Evolutionary conservation across 1,139 yeast genomes (phyloP).

Genomic region (Yamadazyma friedrichii): DNA sequence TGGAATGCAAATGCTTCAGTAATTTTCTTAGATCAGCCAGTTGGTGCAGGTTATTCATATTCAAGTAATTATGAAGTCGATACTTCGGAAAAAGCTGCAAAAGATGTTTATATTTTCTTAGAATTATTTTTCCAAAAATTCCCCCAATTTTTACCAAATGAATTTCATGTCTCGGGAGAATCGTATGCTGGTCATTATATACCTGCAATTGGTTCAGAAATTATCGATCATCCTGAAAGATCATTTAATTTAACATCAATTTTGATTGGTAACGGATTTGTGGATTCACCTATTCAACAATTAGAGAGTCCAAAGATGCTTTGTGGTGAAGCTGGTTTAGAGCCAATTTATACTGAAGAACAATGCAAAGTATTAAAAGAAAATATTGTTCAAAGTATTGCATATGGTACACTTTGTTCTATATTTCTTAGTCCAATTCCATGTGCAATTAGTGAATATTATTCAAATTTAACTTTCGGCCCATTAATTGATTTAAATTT

Average conservation of each 20-base stretch:
- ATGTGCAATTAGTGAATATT: slow-evolving; percentile 55
- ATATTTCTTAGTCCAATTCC: slow-evolving; percentile 27
- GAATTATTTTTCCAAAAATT: slow-evolving; percentile 69
- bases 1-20: slow-evolving; percentile 88
- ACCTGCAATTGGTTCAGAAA: slow-evolving; percentile 71
- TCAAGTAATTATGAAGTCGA: slow-evolving; percentile 46
- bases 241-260: slow-evolving; percentile 63
- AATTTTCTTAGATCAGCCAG: slow-evolving; percentile 88
- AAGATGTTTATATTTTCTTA: slow-evolving; percentile 69
- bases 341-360: slow-evolving; percentile 66
- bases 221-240: slow-evolving; percentile 57
- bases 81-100: slow-evolving; percentile 65
- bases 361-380: slow-evolving; percentile 68
- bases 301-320: slow-evolving; percentile 65
- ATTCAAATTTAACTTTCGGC: slow-evolving; percentile 40
- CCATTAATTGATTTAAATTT: slow-evolving; percentile 60
- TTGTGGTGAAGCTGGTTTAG: slow-evolving; percentile 78
- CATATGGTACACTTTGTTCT: slow-evolving; percentile 31
- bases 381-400: slow-evolving; percentile 52
- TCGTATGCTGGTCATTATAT: slow-evolving; percentile 83
- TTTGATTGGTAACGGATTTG: slow-evolving; percentile 75
- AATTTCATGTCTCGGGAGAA: slow-evolving; percentile 79
- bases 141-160: slow-evolving; percentile 50
- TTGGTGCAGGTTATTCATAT: slow-evolving; percentile 77
- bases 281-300: slow-evolving; percentile 75